Base-by-base conservation (phyloP, 176 grass and related monocot species). In the Ensete ventricosum region DNA sequence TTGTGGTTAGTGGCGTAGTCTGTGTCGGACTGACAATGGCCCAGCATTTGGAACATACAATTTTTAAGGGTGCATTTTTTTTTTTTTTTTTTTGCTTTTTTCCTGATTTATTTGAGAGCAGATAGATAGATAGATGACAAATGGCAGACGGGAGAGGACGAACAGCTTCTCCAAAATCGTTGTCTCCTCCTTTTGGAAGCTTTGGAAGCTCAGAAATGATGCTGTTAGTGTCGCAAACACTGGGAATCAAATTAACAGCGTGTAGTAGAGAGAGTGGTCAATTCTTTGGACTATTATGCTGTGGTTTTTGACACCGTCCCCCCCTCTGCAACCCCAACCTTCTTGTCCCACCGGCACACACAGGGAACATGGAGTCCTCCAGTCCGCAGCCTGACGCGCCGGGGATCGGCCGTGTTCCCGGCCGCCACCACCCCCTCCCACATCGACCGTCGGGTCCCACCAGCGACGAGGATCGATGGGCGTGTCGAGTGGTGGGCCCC, bases 141-240 rank as follows among this genome's bases (percentile, higher is more conserved):
- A 50, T 50, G 67, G 67, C 19, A 43, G 34, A 43, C 11, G 67
- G 67, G 20, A 70, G 29, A 70, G 48, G 67, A 70, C 67, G 51
- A 50, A 13, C 1, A 52, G 19, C 34, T 50, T 13, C 13, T 51
- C 43, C 9, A 34, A 25, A 25, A 50, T 70, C 29, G 25, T 67
- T 67, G 43, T 70, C 67, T 70, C 51, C 34, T 70, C 67, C 67
- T 70, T 70, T 70, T 70, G 67, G 67, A 70, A 70, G 48, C 67
- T 70, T 50, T 70, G 67, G 67, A 70, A 70, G 67, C 14, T 50
- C 34, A 70, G 67, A 52, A 10, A 70, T 21, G 67, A 70, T 48
- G 14, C 63, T 19, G 19, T 23, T 29, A 26, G 24, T 13, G 22
- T 29, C 63, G 5, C 26, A 67, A 3, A 13, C 64, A 50, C 29